Percentiles rank a stretch among this genome's conserved stretches.
These are phyloP conservation scores for Thalassiosira ordinaria DNA, from an alignment of 352 stramenopile genomes.

Conservation along the genomic window DNA sequence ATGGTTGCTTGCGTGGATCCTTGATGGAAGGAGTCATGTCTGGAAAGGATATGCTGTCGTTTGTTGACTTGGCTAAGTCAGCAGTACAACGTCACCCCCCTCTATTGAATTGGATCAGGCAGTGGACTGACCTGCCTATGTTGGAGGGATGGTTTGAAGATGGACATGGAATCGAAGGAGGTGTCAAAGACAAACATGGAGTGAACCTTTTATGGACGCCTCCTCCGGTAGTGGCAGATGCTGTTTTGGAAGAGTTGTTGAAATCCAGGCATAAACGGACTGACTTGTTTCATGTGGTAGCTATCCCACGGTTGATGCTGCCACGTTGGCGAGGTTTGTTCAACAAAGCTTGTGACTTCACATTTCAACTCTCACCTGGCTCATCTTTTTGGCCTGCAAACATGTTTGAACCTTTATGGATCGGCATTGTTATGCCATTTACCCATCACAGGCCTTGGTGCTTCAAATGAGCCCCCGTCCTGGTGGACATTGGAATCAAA, in stretches of 20 bases:
- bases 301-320: slow-evolving; percentile 16
- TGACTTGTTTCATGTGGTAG: slow-evolving; percentile 5
- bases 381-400: slow-evolving; percentile 29
- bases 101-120: slow-evolving; percentile 26
- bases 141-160: slow-evolving; percentile 32
- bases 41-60: slow-evolving; percentile 21
- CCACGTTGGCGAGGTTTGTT: slow-evolving; percentile 13
- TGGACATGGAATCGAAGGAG: slow-evolving; percentile 20
- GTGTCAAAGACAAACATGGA: neutral
- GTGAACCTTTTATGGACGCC: slow-evolving; percentile 13
- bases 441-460: slow-evolving; percentile 43
- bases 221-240: slow-evolving; percentile 23
- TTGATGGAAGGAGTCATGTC: slow-evolving; percentile 54
- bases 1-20: slow-evolving; percentile 55
- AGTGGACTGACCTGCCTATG: slow-evolving; percentile 5
- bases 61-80: slow-evolving; percentile 11
- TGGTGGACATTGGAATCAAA: slow-evolving; percentile 34
- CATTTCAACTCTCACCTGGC: slow-evolving; percentile 28
- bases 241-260: slow-evolving; percentile 24
- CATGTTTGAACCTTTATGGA: slow-evolving; percentile 58
- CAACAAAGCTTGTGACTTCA: slow-evolving; percentile 22
- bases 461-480: slow-evolving; percentile 8
- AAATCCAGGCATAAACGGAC: slow-evolving; percentile 14
- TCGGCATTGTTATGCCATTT: slow-evolving; percentile 60
- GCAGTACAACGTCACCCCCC: slow-evolving; percentile 1